Base-by-base conservation (phyloP, 805 yeast species). In the Sugiyamaella lignohabitans region DNA sequence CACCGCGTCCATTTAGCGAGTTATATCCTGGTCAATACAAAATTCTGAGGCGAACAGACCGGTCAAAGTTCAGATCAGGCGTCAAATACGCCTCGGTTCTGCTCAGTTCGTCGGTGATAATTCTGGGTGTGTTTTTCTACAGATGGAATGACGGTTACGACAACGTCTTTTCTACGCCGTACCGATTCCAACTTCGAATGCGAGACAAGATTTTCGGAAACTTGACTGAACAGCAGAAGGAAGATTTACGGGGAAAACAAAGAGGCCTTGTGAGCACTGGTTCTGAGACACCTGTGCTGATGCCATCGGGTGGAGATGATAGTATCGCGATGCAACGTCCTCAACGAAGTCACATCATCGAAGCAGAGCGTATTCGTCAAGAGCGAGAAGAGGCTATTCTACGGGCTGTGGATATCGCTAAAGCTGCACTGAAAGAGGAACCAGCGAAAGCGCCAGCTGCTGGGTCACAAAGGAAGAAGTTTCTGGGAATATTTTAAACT, bases 121-220 rank as follows among this genome's bases (percentile, higher is more conserved):
- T 76, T 21, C 82, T 80, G 56, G 79, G 80, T 19, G 74, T 83
- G 2, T 87, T 87, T 61, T 80, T 85, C 65, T 76, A 81, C 61
- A 69, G 87, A 44, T 86, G 95, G 95, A 85, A 87, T 59, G 93
- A 86, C 49, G 88, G 88, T 2, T 75, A 76, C 52, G 91, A 86
- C 48, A 81, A 86, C 57, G 79, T 83, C 5, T 79, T 86, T 64
- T 74, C 87, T 10, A 78, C 75, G 36, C 78, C 84, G 42, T 79
- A 85, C 62, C 64, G 91, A 42, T 61, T 71, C 21, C 79, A 86
- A 52, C 71, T 86, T 38, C 65, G 74, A 34, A 39, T 74, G 40
- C 77, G 84, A 58, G 80, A 80, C 52, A 55, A 61, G 45, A 39
- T 83, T 2, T 51, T 73, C n/a, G 83, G 84, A 1, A 64, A 64